phyloP scores from a whole-genome alignment of 164 flowering plant species.

The Vitis amurensis region DNA sequence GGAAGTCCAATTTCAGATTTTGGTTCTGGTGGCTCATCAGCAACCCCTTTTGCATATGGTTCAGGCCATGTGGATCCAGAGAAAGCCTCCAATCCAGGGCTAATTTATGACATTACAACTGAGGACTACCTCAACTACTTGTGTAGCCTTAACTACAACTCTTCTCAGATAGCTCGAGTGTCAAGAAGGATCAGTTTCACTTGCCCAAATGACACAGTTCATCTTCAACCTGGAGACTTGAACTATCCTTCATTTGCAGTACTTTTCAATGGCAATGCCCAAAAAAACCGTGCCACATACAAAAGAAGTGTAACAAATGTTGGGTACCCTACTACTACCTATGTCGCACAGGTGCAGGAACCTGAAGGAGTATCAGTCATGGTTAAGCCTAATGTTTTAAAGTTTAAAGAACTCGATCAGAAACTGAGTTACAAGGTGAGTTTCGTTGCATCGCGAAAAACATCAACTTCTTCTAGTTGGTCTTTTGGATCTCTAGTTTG shows the following conservation, averaged over 20 bases:
- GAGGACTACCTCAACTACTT: constrained; percentile 54
- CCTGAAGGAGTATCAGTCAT: constrained; percentile 46
- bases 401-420: constrained; percentile 36
- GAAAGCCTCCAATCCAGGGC: constrained; percentile 62
- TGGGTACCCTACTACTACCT: constrained; percentile 35
- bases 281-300: constrained; percentile 23
- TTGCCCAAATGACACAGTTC: constrained; percentile 28
- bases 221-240: constrained; percentile 41
- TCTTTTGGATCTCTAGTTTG: constrained; percentile 60
- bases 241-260: constrained; percentile 78
- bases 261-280: constrained; percentile 14
- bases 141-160: constrained; percentile 56
- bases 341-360: constrained; percentile 25
- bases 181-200: constrained; percentile 24
- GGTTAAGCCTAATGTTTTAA: constrained; percentile 39
- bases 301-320: constrained; percentile 68
- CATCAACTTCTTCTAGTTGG: neutral
- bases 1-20: constrained; percentile 39
- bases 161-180: constrained; percentile 41
- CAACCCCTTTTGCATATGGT: constrained; percentile 64
- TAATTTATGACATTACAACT: constrained; percentile 52
- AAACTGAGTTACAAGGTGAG: constrained; percentile 52
- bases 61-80: constrained; percentile 75
- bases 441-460: constrained; percentile 23
- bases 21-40: constrained; percentile 21